Conservation (phyloP, 345 rosid species). For the Viola odorata region DNA sequence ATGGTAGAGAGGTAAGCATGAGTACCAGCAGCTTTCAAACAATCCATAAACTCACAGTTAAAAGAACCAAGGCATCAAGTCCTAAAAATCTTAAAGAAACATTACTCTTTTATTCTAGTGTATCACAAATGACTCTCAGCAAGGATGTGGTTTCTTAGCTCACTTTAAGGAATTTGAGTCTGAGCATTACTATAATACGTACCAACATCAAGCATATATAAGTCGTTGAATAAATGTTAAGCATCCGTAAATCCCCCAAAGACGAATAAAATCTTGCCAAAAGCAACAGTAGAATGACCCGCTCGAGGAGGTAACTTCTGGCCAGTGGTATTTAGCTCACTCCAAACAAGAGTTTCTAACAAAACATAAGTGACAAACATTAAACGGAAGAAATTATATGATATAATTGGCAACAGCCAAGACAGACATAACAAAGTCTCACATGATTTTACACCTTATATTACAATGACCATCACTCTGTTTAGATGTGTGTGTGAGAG, state of each 20-base stretch:
- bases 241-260: slow-evolving; percentile 97
- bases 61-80: no score
- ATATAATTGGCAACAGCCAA: no score
- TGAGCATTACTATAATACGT: slow-evolving; percentile 20
- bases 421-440: not conserved
- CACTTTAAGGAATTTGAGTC: no score
- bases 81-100: no score
- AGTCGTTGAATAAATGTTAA: slow-evolving; percentile 82
- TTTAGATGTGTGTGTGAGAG: not conserved
- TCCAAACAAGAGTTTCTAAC: slow-evolving; percentile 84
- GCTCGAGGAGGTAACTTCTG: slow-evolving; percentile 87
- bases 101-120: no score
- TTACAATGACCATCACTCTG: not conserved
- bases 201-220: slow-evolving; percentile 86
- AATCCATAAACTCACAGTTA: no score
- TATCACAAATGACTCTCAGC: no score
- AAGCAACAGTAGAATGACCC: slow-evolving; percentile 81
- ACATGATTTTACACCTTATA: not conserved
- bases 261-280: slow-evolving; percentile 81
- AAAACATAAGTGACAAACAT: slow-evolving; percentile 12
- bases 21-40: no score
- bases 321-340: slow-evolving; percentile 72
- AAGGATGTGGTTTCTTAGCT: no score
- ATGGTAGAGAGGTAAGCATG: no score
- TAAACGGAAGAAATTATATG: not conserved